These are phyloP conservation scores for Yamadazyma trypodendri DNA, from an alignment of 1,139 yeast species.

Conservation along the genomic window DNA sequence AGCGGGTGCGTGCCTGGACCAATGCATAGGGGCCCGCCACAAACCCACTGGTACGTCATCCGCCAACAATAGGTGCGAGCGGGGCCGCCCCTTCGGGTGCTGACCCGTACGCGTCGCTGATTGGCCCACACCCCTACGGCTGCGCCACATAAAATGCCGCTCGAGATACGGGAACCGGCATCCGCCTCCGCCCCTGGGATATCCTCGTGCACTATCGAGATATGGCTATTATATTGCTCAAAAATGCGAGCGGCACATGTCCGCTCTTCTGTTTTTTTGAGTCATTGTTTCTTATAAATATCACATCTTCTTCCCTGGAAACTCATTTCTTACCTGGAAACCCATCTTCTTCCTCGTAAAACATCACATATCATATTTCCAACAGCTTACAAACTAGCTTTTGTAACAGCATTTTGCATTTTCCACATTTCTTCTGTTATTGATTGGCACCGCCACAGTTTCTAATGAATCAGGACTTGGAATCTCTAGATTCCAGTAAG, in stretches of 20 bases:
- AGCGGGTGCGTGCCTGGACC: background rate
- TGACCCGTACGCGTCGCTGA: too few species aligned
- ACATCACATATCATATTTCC: too few species aligned
- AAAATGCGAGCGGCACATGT: background rate
- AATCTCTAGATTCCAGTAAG: slow-evolving; percentile 1
- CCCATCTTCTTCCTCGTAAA: too few species aligned
- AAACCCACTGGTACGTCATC: too few species aligned
- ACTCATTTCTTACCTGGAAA: too few species aligned
- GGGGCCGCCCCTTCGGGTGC: background rate
- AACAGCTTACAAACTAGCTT: too few species aligned
- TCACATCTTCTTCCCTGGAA: too few species aligned
- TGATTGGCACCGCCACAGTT: slow-evolving; percentile 3
- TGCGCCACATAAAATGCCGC: background rate
- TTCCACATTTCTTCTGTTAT: background rate
- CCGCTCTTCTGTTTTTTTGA: slow-evolving; percentile 1
- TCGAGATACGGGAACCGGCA: background rate
- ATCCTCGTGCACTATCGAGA: background rate
- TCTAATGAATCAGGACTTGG: background rate
- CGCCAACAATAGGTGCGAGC: too few species aligned
- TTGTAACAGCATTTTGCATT: too few species aligned
- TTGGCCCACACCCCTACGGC: background rate
- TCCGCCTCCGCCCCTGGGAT: background rate
- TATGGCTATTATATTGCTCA: background rate
- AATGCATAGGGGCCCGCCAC: too few species aligned
- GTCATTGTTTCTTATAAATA: background rate